Conservation (phyloP, 306 rosid genomes). For the Benincasa hispida region DNA sequence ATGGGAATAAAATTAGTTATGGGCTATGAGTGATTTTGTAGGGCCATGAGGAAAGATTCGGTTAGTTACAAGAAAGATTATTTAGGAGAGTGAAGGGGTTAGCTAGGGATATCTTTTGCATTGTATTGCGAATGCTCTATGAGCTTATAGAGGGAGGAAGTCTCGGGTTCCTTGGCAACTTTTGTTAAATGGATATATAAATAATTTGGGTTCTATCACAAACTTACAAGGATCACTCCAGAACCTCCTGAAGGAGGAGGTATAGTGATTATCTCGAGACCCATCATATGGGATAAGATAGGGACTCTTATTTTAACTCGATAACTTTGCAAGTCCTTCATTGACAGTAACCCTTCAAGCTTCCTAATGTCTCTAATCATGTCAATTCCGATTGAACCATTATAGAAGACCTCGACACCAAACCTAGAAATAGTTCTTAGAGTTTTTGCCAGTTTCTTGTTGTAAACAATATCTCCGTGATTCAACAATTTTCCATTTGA, state of each 20-base stretch:
- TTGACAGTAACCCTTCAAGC: slow-evolving; percentile 49
- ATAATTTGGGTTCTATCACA: no score
- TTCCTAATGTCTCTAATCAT: slow-evolving; percentile 47
- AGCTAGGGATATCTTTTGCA: no score
- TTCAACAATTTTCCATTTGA: slow-evolving; percentile 47
- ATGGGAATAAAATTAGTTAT: no score
- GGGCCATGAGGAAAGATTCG: no score
- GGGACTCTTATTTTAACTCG: slow-evolving; percentile 32
- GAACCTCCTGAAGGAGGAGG: slow-evolving; percentile 92
- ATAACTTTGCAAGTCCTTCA: slow-evolving; percentile 47
- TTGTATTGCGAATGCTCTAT: no score
- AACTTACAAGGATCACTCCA: slow-evolving; percentile 55
- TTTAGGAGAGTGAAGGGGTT: no score
- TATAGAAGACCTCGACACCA: slow-evolving; percentile 48
- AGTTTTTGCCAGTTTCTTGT: slow-evolving; percentile 44
- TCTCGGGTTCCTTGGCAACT: no score
- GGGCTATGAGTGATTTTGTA: no score
- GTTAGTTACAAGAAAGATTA: no score
- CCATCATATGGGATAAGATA: slow-evolving; percentile 26
- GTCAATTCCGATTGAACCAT: slow-evolving; percentile 40
- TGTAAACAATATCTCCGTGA: slow-evolving; percentile 27
- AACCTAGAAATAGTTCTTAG: neutral
- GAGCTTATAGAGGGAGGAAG: no score
- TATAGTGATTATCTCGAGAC: slow-evolving; percentile 51
- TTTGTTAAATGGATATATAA: no score